Evolutionary conservation across 2,329 filamentous ascomycete species (phyloP), one percentile per base, ranked within the genome.

Genomic region (Metarhizium rileyi): DNA sequence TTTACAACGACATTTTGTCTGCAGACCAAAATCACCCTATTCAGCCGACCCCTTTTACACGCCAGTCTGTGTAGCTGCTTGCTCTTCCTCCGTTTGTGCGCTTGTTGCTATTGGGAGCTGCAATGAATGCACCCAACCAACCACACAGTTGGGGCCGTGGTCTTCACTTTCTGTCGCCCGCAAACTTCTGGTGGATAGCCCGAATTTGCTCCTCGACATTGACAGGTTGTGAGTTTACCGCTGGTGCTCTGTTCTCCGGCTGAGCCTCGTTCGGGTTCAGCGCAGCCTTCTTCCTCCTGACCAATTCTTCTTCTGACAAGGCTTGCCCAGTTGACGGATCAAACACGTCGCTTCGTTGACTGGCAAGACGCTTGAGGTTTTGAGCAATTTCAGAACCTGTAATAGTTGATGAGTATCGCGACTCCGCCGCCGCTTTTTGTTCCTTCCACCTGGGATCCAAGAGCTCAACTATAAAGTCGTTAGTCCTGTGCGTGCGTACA

Each of bases 381-480:
- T 89, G 90, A 47, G 90, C 90, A 43, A 95, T 89, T 58, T 97
- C 91, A 30, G 78, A 81, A 3, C 88, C 91, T 1, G 86, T 87
- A 9, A 95, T 70, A 59, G 95, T 96, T 9, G 90, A 90, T 1
- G 87, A 81, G 55, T 86, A 88, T 54, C 91, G 84, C 12, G 86
- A 82, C 43, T 95, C 89, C 16, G 87, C 83, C 65, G 95, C 95
- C 51, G 87, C 86, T 58, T 90, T 89, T 65, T 97, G 90, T 64
- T 96, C 90, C 65, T 95, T 95, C 90, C 91, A 97, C 52, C 86
- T 81, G 1, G 91, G 91, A 64, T 97, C 91, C 52, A 96, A 78
- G 44, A 96, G 77, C 69, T 97, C 91, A 63, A 97, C 86, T 86
- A 40, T 5, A 5, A 26, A 14, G 14, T 23, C 5, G 38, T 42